These are phyloP conservation scores for Blastobotrys chiropterorum DNA, from an alignment of 805 yeast species.

Conservation along the genomic window DNA sequence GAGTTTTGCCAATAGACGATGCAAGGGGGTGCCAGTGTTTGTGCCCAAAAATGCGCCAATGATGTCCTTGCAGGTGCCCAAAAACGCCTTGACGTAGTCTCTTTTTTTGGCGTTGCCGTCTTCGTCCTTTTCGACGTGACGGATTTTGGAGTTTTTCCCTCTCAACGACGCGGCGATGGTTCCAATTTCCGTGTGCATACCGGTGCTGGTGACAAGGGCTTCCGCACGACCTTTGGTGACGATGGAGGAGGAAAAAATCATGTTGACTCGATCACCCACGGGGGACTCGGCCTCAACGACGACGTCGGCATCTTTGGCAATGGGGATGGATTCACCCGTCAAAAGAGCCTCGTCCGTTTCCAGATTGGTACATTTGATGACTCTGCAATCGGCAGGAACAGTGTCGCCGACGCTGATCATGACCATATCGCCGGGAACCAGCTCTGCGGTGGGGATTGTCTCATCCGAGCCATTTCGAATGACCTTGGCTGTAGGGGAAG, in stretches of 20 bases:
- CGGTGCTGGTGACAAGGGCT: conserved; percentile 65
- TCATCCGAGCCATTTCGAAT: conserved; percentile 52
- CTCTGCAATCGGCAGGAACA: conserved; percentile 65
- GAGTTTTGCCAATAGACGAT: conserved; percentile 64
- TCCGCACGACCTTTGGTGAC: conserved; percentile 71
- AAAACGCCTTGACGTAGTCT: conserved; percentile 43
- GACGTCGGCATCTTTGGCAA: conserved; percentile 45
- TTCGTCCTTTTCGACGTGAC: conserved; percentile 38
- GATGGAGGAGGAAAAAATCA: conserved; percentile 64
- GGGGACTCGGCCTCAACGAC: conserved; percentile 42
- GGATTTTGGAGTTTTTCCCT: conserved; percentile 36
- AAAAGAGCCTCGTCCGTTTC: conserved; percentile 66
- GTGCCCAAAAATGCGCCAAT: conserved; percentile 69
- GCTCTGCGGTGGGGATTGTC: conserved; percentile 54
- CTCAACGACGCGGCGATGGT: conserved; percentile 57
- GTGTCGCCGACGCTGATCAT: conserved; percentile 65
- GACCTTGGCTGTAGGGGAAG: conserved; percentile 67
- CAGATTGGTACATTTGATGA: conserved; percentile 52
- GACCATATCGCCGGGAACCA: conserved; percentile 71
- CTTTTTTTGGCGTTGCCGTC: conserved; percentile 38
- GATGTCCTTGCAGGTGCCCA: conserved; percentile 46
- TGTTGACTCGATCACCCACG: conserved; percentile 67
- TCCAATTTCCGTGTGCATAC: conserved; percentile 68
- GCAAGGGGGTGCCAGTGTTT: conserved; percentile 76
- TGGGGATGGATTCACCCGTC: conserved; percentile 62